Conservation (phyloP, 768 basidiomycete species). For the Tremella fuciformis region DNA sequence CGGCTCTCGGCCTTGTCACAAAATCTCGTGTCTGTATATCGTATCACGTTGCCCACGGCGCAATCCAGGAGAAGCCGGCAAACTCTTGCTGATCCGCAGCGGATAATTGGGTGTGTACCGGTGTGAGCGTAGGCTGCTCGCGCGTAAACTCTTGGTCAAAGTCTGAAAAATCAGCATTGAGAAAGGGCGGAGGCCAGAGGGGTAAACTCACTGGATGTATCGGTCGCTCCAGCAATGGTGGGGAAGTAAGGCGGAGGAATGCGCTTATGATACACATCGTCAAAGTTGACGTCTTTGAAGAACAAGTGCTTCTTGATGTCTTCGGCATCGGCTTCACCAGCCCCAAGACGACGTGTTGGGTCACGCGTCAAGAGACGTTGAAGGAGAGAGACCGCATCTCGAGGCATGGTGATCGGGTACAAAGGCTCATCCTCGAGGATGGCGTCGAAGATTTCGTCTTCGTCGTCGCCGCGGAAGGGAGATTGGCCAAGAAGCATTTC, state of each 20-base stretch:
- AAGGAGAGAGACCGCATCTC: constrained; percentile 90
- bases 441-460: constrained; percentile 99
- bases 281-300: constrained; percentile 97
- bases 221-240: constrained; percentile 62
- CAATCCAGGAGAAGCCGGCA: constrained; percentile 86
- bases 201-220: constrained; percentile 23
- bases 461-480: constrained; percentile 98
- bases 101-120: constrained; percentile 90
- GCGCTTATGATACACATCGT: constrained; percentile 94
- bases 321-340: constrained; percentile 85
- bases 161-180: constrained; percentile 47
- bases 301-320: constrained; percentile 97
- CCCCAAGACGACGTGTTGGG: constrained; percentile 82
- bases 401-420: constrained; percentile 98
- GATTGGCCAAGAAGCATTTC: constrained; percentile 99
- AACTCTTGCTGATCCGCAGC: constrained; percentile 90
- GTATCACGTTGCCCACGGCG: no score
- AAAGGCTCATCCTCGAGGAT: constrained; percentile 97
- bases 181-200: no score
- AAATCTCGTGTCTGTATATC: no score
- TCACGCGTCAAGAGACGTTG: constrained; percentile 93
- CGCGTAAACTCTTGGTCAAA: constrained; percentile 96
- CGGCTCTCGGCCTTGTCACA: no score
- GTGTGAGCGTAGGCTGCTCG: constrained; percentile 95
- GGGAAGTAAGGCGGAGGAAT: constrained; percentile 98